These are phyloP conservation scores for Sporothrix dimorphospora DNA, from an alignment of 2,329 filamentous ascomycete genomes.

Conservation along the genomic window DNA sequence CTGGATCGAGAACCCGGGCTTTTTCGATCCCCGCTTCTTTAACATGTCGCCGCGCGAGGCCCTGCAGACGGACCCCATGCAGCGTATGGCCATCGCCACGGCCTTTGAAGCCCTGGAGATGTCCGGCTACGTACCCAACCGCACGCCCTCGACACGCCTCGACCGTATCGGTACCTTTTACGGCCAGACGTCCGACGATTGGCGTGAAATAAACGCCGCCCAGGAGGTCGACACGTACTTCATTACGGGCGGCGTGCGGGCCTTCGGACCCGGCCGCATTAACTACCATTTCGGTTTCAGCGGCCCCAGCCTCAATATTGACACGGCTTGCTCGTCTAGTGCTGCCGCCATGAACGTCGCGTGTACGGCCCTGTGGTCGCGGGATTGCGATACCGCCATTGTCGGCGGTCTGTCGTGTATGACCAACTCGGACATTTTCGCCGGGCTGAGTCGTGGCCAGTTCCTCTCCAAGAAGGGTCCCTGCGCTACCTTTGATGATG, in stretches of 20 bases:
- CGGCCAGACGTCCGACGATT: conserved; percentile 75
- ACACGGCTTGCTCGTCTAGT: conserved; percentile 79
- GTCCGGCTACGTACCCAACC: conserved; percentile 74
- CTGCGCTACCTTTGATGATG: conserved; percentile 81
- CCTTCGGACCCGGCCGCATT: conserved; percentile 60
- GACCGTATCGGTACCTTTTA: conserved; percentile 72
- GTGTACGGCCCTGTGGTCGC: conserved; percentile 72
- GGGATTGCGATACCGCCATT: conserved; percentile 79
- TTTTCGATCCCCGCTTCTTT: conserved; percentile 84
- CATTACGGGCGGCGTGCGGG: conserved; percentile 50
- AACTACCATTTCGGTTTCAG: conserved; percentile 79
- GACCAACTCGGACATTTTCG: conserved; percentile 80
- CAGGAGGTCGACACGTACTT: conserved; percentile 68
- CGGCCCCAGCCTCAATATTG: conserved; percentile 71
- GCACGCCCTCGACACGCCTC: conserved; percentile 69
- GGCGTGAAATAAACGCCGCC: conserved; percentile 72
- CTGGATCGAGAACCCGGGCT: conserved; percentile 72
- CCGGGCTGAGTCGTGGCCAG: conserved; percentile 73
- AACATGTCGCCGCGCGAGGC: conserved; percentile 81
- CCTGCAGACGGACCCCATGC: conserved; percentile 79
- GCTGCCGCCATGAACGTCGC: conserved; percentile 71
- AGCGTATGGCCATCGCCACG: conserved; percentile 73
- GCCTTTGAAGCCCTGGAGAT: conserved; percentile 83
- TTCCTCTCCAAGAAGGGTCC: conserved; percentile 77
- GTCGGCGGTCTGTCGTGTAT: conserved; percentile 78